phyloP scores from a whole-genome alignment of 225 moss, liverwort and hornwort genomes.

The Pseudoscleropodium purum region DNA sequence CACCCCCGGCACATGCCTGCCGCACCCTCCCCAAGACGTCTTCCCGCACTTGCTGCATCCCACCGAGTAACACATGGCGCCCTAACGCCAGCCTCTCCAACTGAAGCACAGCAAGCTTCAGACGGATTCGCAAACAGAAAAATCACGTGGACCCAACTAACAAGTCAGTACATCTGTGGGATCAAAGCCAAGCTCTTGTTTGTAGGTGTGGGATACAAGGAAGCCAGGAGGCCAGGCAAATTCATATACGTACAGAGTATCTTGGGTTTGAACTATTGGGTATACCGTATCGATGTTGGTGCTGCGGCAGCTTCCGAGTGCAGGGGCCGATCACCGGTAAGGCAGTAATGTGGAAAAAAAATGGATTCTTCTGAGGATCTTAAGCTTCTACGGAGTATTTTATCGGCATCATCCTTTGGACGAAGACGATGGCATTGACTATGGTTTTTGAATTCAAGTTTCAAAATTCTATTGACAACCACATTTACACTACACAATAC shows the following conservation, averaged over 20 bases:
- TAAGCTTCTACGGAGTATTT: background rate
- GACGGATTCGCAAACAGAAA: background rate
- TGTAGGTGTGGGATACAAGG: no score
- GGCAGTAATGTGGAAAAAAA: background rate
- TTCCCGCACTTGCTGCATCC: constrained; percentile 58
- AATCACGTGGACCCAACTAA: background rate
- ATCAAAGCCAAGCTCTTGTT: background rate
- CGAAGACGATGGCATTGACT: background rate
- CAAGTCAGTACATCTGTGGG: background rate
- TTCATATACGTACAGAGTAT: no score
- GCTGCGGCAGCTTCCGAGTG: background rate
- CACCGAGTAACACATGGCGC: constrained; percentile 55
- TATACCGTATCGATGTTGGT: background rate
- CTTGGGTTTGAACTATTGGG: background rate
- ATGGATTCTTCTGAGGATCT: background rate
- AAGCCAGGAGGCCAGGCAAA: background rate
- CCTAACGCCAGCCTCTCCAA: background rate
- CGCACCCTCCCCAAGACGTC: constrained; percentile 82
- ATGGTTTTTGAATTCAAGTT: background rate
- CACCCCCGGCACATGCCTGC: constrained; percentile 69
- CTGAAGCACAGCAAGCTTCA: background rate
- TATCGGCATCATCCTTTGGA: background rate
- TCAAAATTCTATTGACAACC: background rate
- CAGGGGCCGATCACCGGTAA: background rate
- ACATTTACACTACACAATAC: rapidly evolving